Evolutionary conservation across 2,329 filamentous ascomycete species (phyloP), one percentile per base, ranked within the genome.

Genomic region (Sordariomycetes sp.): DNA sequence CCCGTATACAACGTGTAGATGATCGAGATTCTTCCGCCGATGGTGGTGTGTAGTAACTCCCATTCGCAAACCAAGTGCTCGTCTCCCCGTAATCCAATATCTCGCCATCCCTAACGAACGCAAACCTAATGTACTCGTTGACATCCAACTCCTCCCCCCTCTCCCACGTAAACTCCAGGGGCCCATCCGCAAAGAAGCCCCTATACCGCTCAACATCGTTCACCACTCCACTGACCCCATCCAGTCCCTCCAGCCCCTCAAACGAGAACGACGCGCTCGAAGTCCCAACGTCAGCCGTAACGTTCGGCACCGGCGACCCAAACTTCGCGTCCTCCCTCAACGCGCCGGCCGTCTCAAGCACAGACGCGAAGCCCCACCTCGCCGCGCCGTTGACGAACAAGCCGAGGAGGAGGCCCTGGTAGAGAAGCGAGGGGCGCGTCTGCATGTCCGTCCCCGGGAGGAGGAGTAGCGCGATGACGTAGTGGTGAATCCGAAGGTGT

Each of bases 321-420:
- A 76, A 73, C 5, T 71, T 76, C 35, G 77, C 24, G 13, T 28
- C 73, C n/a, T 90, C 67, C 17, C 79, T 77, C 1, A 70, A 76
- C 0, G 83, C 81, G 0, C 86, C 89, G 66, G 90, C 80, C 7
- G 90, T 75, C 52, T 90, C 24, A 5, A 52, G 82, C 7, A 79
- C 77, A 58, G 82, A 86, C 65, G 20, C 45, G 45, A 89, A 90
- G 0, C 86, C 87, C 87, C 86, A 90, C 17, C 86, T 74, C 2
- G 86, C 87, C 55, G 86, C 77, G n/a, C 87, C 87, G 63, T 90
- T 89, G 68, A 90, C 80, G 65, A 90, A 90, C 0, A 90, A 73
- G 1, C 87, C 87, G 8, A 90, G 71, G 0, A 90, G 74, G 17
- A 90, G 69, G 2, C 87, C 87, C 66, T 90, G 87, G 62, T 86